Base-by-base conservation (phyloP, 257 asterid genomes). In the Striga asiatica region DNA sequence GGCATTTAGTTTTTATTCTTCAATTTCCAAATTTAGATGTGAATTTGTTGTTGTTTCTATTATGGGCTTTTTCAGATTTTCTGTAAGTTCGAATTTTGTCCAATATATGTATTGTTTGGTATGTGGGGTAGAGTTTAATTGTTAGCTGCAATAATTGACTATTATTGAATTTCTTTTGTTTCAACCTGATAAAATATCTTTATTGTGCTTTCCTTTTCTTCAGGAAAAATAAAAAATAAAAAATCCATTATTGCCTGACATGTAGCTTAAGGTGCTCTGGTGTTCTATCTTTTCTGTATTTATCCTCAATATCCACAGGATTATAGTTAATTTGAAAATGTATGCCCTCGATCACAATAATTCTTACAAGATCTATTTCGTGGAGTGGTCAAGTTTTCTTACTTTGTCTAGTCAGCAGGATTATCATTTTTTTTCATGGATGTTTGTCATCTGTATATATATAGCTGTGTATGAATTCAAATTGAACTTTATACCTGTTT, bases 71-170 rank as follows among this genome's bases (percentile, higher is more conserved):
- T 24, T 24, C 18, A 8, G 29, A n/a, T 50, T 43, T 20, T 27
- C 6, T 19, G 32, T 49, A 60, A 32, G 52, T 46, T 60, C 0
- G 25, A 19, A 4, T 41, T 22, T 43, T 43, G 50, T 43, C 17
- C 21, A 2, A 17, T 21, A n/a, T 34, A 25, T 50, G 24, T n/a
- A 0, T 7, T 20, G 4, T 10, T 5, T 20, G 39, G 41, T n/a
- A 52, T 8, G 24, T 49, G 18, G 39, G 51, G 51, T 19, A 27
- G 19, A 49, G 47, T 60, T 51, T 14, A 57, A 38, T 64, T 62
- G 38, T 46, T 62, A 50, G 71, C 56, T 56, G 61, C 54, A 63
- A 61, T 69, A 23, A 73, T 66, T 50, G 65, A 47, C 46, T 54
- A 66, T 72, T 55, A 64, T 73, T 70, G 60, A 57, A 28, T 38